Evolutionary conservation across 2,329 filamentous ascomycete genomes (phyloP), one percentile per base, ranked within the genome.

Genomic region (Leptoxyphium fumago): DNA sequence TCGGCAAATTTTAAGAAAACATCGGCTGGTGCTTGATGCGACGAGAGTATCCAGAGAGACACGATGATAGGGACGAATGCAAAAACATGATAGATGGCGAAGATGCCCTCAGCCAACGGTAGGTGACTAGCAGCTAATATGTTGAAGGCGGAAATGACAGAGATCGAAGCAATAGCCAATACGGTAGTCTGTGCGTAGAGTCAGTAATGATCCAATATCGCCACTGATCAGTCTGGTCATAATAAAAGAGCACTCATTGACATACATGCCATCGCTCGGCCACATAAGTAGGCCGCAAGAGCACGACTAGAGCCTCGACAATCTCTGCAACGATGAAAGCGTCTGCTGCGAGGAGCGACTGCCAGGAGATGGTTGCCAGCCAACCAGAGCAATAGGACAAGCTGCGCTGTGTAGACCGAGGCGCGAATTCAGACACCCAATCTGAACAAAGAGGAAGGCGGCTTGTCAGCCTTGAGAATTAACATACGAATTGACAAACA

Each of bases 41-140:
- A 26, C 7, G 32, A 51, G 44, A 2, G 51, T 45, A 8, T 49
- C 50, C 10, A 52, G 43, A 10, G 51, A 45, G 44, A 45, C 46
- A 70, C 57, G 2, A 63, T 57, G 39, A 62, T 55, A 4, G 71
- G 51, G 0, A 66, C 62, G 4, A 73, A 52, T 42, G 72, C 67
- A 1, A 63, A 68, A 41, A 72, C 69, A 55, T 72, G 69, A 11
- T 69, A 69, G 15, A 69, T 52, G 10, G 72, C 55, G 44, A 73
- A 71, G 5, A 73, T 53, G 18, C 70, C 62, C 13, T 72, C 26
- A 72, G 63, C n/a, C 68, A 52, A 1, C 65, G 66, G 50, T 73
- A 69, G 17, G 72, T 59, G 15, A 64, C 60, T 1, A 69, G 66
- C 2, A 73, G 55, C 2, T 66, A 48, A 30, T 61, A 63, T 60